Base-by-base conservation (phyloP, 768 basidiomycete species). In the Kwoniella dejecticola region DNA sequence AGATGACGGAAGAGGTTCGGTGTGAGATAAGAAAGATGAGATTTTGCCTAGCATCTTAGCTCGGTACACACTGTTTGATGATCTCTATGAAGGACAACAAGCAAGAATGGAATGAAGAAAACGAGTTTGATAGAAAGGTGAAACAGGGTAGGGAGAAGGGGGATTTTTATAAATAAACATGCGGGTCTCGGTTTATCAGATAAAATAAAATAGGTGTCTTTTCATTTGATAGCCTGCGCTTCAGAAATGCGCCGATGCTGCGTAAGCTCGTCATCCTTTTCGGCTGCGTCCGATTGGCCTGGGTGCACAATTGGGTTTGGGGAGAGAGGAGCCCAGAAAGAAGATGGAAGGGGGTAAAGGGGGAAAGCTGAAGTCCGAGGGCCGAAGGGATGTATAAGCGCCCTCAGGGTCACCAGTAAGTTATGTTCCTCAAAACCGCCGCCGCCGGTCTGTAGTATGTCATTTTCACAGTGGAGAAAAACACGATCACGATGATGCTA, bases 31-130 rank as follows among this genome's bases (percentile, higher is more conserved):
- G 11, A 62, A 64, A 13, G 68, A 68, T 4, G 68, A 40, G 30
- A 73, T 40, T 49, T 68, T 73, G 15, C 58, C 27, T 26, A 73
- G 45, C 71, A 73, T 73, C 19, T 48, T 59, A 0, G n/a, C 23
- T 8, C 21, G n/a, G n/a, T n/a, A 21, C 12, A 27, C 24, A 8
- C 8, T 38, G 36, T 26, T 48, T 5, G n/a, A 48, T 10, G 21
- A 48, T 48, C 46, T 1, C 15, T 27, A 17, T n/a, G 36, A 8
- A 38, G 8, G 8, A 38, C 17, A 8, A 38, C 36, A 38, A 38
- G 36, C 17, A 38, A 38, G 17, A 38, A 38, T 38, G 36, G n/a
- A n/a, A n/a, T n/a, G n/a, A n/a, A n/a, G n/a, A n/a, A n/a, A n/a
- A n/a, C n/a, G 33, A 36, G 15, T 36, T 36, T 7, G 33, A 15